Evolutionary conservation across 352 stramenopile species (phyloP).

Genomic region (Pythium pyrilobum): DNA sequence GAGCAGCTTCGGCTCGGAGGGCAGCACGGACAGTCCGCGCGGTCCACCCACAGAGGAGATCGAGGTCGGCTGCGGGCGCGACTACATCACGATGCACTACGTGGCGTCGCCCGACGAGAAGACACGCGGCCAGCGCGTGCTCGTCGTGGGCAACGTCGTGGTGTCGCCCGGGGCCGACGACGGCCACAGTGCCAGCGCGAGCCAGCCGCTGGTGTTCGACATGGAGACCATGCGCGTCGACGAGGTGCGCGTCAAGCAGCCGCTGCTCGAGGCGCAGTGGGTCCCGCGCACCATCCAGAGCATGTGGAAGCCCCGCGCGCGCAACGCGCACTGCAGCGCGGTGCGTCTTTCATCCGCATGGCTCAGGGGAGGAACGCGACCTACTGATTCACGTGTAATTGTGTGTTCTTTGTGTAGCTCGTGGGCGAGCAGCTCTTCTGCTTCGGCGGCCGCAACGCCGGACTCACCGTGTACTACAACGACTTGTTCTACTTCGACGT

Average conservation of each 20-base stretch:
- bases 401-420: constrained; percentile 18
- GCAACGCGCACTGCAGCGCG: constrained; percentile 57
- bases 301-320: constrained; percentile 53
- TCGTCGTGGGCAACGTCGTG: constrained; percentile 60
- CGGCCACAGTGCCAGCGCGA: neutral
- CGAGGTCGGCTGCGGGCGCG: constrained; percentile 21
- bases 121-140: constrained; percentile 37
- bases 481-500: constrained; percentile 77
- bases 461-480: constrained; percentile 44
- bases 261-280: constrained; percentile 51
- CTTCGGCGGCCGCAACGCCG: constrained; percentile 63
- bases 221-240: constrained; percentile 49
- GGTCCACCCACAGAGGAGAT: neutral
- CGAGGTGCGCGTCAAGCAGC: constrained; percentile 50
- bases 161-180: constrained; percentile 28
- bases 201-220: constrained; percentile 33
- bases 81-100: constrained; percentile 78
- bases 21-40: constrained; percentile 4
- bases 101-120: constrained; percentile 36
- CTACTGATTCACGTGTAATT: neutral
- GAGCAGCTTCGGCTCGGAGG: constrained; percentile 18
- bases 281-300: constrained; percentile 31
- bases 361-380: neutral
- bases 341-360: constrained; percentile 18
- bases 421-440: constrained; percentile 60